Percentiles rank a stretch among this genome's conserved stretches.
phyloP scores from a whole-genome alignment of 106 monocot species.

The Agapanthus africanus region DNA sequence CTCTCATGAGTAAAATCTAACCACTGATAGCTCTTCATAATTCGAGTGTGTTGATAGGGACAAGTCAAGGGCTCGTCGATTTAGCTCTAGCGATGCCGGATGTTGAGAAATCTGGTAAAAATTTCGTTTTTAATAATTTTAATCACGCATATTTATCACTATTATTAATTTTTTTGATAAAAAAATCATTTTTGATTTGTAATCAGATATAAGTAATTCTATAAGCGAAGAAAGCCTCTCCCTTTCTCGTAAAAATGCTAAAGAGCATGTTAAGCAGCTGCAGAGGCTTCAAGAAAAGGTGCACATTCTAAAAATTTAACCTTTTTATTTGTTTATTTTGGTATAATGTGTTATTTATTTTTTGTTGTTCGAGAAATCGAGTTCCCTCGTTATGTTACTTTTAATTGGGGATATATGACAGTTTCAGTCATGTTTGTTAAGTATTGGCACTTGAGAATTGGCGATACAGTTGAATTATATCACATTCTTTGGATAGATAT shows the following conservation, averaged over 20 bases:
- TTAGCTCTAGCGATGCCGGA: constrained; percentile 25
- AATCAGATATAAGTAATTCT: constrained; percentile 14
- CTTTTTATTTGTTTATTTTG: not conserved
- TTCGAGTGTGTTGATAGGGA: too few species aligned
- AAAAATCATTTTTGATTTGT: not conserved
- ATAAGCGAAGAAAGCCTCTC: constrained; percentile 9
- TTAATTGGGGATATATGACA: not conserved
- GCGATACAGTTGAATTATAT: too few species aligned
- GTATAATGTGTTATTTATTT: too few species aligned
- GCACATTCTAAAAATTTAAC: not conserved
- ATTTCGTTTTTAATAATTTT: not conserved
- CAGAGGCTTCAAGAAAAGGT: constrained; percentile 73
- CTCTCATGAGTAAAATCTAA: too few species aligned
- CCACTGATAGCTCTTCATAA: too few species aligned
- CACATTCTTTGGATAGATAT: too few species aligned
- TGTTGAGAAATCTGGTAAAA: constrained; percentile 24
- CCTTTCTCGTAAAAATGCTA: constrained; percentile 23
- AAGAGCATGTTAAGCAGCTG: constrained; percentile 51
- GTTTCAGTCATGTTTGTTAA: too few species aligned
- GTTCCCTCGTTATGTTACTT: not conserved
- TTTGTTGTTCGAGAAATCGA: too few species aligned
- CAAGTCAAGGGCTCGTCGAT: too few species aligned
- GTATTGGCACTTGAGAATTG: too few species aligned
- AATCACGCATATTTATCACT: not conserved
- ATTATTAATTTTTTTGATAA: not conserved